These are phyloP conservation scores for Suillus decipiens DNA, from an alignment of 768 basidiomycete genomes.

Conservation along the genomic window DNA sequence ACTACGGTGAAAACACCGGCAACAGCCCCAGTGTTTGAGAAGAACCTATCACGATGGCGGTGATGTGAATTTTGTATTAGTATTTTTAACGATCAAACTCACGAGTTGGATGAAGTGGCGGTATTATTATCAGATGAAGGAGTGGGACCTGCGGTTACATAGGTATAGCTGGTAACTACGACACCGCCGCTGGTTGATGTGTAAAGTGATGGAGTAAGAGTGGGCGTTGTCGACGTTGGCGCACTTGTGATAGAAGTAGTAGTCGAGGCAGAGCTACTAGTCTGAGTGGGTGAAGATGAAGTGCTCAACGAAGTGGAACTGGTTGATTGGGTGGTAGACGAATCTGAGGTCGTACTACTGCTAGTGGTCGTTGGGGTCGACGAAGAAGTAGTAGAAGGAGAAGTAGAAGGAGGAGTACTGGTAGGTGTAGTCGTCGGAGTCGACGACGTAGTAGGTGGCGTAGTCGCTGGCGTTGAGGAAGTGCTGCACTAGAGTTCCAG, in stretches of 20 bases:
- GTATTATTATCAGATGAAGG: not conserved
- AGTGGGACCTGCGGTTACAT: constrained; percentile 4
- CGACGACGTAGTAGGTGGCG: not conserved
- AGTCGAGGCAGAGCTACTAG: not conserved
- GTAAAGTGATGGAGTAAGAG: constrained; percentile 3
- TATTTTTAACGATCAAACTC: constrained; percentile 12
- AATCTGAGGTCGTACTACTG: constrained; percentile 4
- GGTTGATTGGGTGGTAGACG: not conserved
- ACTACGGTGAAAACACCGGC: constrained; percentile 73
- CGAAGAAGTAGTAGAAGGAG: not conserved
- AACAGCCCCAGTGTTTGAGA: constrained; percentile 70
- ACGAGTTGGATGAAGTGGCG: constrained; percentile 25
- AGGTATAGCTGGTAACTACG: not conserved
- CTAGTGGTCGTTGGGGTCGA: not conserved
- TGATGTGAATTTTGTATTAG: constrained; percentile 8
- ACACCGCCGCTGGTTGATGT: constrained; percentile 6
- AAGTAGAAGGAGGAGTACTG: constrained; percentile 1
- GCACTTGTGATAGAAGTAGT: not conserved
- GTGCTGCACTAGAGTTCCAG: not conserved
- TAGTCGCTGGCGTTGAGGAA: not conserved
- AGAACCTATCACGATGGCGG: constrained; percentile 49
- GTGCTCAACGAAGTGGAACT: not conserved
- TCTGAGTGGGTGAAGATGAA: not conserved
- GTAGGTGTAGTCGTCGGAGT: not conserved
- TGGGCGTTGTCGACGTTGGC: not conserved